Conservation (phyloP, 1,139 yeast genomes). For the Kodamaea suecica region DNA sequence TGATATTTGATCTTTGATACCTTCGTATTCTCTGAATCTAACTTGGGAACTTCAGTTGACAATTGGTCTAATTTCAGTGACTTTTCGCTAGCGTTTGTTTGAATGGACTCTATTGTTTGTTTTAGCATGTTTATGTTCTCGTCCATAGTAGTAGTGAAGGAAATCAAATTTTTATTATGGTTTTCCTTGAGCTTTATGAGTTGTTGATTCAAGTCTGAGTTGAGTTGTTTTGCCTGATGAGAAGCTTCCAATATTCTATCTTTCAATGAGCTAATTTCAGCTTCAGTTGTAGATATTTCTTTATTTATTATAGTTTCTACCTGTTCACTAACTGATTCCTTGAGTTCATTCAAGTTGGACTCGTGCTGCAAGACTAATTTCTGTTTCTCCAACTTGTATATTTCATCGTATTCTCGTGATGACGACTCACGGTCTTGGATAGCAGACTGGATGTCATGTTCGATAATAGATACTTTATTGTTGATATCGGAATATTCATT, state of each 20-base stretch:
- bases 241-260: conserved; percentile 16
- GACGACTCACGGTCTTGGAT: conserved; percentile 16
- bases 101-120: conserved; percentile 15
- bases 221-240: conserved; percentile 13
- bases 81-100: conserved; percentile 9
- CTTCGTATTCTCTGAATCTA: conserved; percentile 4
- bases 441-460: conserved; percentile 14
- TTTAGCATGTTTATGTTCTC: conserved; percentile 18
- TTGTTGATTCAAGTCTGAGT: conserved; percentile 22
- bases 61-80: conserved; percentile 7
- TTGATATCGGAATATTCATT: conserved; percentile 12
- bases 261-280: conserved; percentile 20
- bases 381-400: conserved; percentile 12
- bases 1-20: conserved; percentile 9
- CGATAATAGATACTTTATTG: conserved; percentile 13
- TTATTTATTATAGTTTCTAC: conserved; percentile 34
- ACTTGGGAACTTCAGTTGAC: background rate
- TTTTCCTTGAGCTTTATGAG: conserved; percentile 28
- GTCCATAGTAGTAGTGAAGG: conserved; percentile 21
- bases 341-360: conserved; percentile 28
- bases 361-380: conserved; percentile 13
- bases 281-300: conserved; percentile 25
- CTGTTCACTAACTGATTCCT: conserved; percentile 31
- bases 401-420: conserved; percentile 30
- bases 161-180: conserved; percentile 20